These are phyloP conservation scores for Neostapfia colusana DNA, from an alignment of 176 grass and related monocot genomes.

Conservation along the genomic window DNA sequence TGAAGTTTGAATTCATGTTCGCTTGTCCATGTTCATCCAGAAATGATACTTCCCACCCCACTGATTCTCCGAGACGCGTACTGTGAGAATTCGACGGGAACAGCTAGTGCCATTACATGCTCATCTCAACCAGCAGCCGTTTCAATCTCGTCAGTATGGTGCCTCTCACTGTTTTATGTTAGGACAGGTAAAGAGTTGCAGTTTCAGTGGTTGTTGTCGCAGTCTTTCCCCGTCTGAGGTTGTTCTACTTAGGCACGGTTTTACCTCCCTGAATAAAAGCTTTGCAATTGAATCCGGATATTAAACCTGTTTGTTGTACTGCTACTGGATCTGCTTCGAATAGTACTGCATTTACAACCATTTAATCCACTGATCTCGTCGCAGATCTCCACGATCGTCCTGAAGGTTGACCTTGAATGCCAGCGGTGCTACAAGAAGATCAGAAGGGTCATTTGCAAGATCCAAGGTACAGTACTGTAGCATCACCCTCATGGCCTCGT, in stretches of 20 bases:
- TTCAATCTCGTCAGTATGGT: neutral
- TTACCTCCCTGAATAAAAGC: neutral
- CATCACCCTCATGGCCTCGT: neutral
- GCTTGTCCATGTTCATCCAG: neutral
- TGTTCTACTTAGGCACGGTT: neutral
- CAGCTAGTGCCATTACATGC: neutral
- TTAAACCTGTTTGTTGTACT: neutral
- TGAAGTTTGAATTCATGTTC: neutral
- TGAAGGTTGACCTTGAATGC: constrained; percentile 89
- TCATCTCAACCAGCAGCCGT: neutral
- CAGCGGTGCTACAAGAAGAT: constrained; percentile 79
- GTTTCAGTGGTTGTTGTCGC: neutral
- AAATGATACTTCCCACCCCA: neutral
- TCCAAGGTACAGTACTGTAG: constrained; percentile 63
- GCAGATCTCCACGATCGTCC: constrained; percentile 70
- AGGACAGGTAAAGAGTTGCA: neutral
- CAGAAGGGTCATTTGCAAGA: constrained; percentile 69
- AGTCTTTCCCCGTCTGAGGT: neutral
- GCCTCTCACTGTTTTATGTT: too few relatives aligned
- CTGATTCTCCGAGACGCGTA: neutral
- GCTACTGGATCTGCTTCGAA: constrained; percentile 26
- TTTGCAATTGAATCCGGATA: neutral
- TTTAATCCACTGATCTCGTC: constrained; percentile 38
- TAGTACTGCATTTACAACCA: constrained; percentile 12
- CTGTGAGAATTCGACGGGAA: neutral